Percentiles rank a stretch among this genome's conserved stretches.
Conservation (phyloP, 2,329 filamentous ascomycete genomes). For the Aspergillus ochraceus region DNA sequence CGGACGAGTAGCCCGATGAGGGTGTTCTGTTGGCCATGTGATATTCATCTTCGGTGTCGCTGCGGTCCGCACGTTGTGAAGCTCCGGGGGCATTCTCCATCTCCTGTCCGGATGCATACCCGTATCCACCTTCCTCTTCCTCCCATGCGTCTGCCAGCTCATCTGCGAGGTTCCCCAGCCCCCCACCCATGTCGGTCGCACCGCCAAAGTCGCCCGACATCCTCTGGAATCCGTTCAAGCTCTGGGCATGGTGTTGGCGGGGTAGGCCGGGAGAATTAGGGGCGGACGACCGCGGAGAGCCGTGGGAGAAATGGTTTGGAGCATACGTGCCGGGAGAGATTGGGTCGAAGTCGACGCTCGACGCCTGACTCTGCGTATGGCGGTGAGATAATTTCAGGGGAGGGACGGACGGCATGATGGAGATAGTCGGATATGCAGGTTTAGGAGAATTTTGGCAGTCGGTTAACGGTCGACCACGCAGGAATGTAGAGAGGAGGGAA, state of each 20-base stretch:
- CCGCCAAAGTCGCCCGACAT: conserved; percentile 42
- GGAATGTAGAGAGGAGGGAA: not conserved
- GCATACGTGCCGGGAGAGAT: conserved; percentile 33
- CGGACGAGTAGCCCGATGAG: conserved; percentile 23
- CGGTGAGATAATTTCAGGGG: conserved; percentile 41
- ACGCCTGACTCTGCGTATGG: conserved; percentile 32
- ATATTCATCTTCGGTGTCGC: conserved; percentile 34
- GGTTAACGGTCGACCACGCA: not conserved
- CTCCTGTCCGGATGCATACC: conserved; percentile 41
- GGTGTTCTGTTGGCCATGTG: conserved; percentile 29
- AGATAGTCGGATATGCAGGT: conserved; percentile 13
- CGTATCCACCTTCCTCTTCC: conserved; percentile 50
- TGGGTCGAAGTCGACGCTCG: conserved; percentile 38
- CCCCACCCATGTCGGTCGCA: conserved; percentile 39
- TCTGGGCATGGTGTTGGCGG: conserved; percentile 37
- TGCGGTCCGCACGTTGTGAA: conserved; percentile 30
- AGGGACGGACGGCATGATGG: conserved; percentile 32
- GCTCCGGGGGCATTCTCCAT: conserved; percentile 25
- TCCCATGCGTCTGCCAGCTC: conserved; percentile 63
- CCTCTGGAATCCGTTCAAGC: conserved; percentile 36
- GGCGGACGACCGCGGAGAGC: conserved; percentile 36
- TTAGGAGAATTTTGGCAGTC: conserved; percentile 2
- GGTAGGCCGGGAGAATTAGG: conserved; percentile 41
- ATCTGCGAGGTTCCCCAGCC: conserved; percentile 63
- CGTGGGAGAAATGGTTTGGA: conserved; percentile 33